Base-by-base conservation (phyloP, 2,329 filamentous ascomycete genomes). In the Colletotrichum tropicale region DNA sequence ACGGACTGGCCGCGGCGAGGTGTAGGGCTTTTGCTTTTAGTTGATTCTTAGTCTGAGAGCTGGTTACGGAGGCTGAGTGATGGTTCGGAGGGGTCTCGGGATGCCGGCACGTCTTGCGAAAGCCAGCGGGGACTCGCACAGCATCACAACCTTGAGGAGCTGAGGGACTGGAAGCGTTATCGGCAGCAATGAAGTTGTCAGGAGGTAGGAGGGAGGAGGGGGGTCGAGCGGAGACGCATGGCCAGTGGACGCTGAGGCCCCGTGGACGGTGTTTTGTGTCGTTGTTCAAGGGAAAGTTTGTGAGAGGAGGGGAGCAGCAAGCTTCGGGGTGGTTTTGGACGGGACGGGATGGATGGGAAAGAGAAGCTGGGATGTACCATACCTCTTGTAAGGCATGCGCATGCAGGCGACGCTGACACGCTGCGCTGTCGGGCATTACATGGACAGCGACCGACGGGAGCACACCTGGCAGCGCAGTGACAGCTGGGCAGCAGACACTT, bases 21-120 rank as follows among this genome's bases (percentile, higher is more conserved):
- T 34, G 32, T 15, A 16, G 21, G 56, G 18, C 26, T 15, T 48
- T 70, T 70, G 34, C 56, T 68, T 52, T 52, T 69, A 28, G 55
- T 60, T 60, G 21, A 52, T 68, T 43, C 26, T 30, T 15, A 7
- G 16, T 34, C 55, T 34, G 43, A 52, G 36, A 30, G 64, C 18
- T 67, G 60, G 66, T 61, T 76, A 76, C 18, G 74, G 74, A 69
- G 70, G 74, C 70, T 73, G 28, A 69, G 64, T 74, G 70, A 74
- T 73, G 55, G 38, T 67, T 74, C 70, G 70, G 58, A 61, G 70
- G 43, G 74, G 74, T 55, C 71, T 74, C 74, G 65, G 74, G 70
- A 76, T 74, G 48, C 64, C 58, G 70, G 70, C 74, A 76, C 74
- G 74, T 76, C 65, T 73, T 73, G 64, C 70, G 34, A 55, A 52